Conservation (phyloP, 306 rosid species). For the Quercus dentata region DNA sequence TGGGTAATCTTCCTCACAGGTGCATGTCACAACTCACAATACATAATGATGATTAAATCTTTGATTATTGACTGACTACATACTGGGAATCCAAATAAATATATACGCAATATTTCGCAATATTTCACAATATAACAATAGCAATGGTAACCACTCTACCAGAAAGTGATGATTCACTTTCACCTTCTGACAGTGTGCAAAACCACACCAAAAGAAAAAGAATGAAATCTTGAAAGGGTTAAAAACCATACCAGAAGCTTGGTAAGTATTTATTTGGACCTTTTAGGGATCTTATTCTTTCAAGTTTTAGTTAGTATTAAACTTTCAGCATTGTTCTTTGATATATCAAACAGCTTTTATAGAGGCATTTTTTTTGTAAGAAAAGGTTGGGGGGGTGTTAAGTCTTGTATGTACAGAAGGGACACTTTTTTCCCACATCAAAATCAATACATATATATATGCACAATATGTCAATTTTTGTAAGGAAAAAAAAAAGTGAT, state of each 20-base stretch:
- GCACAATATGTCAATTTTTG: background rate
- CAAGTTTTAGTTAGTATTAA: too few relatives aligned
- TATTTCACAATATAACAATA: background rate
- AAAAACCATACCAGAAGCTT: too few relatives aligned
- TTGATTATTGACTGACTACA: background rate
- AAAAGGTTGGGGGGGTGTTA: too few relatives aligned
- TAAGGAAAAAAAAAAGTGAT: slow-evolving; percentile 1
- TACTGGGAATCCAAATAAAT: too few relatives aligned
- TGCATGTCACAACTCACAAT: too few relatives aligned
- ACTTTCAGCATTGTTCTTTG: too few relatives aligned
- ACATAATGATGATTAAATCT: background rate
- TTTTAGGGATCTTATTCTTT: too few relatives aligned
- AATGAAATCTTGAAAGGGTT: background rate
- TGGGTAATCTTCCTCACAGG: background rate
- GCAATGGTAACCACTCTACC: background rate
- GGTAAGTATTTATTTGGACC: too few relatives aligned
- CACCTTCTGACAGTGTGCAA: background rate
- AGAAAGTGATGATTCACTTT: background rate
- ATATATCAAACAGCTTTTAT: background rate
- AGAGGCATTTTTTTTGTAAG: too few relatives aligned
- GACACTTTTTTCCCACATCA: too few relatives aligned
- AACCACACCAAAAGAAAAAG: background rate
- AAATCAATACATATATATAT: too few relatives aligned
- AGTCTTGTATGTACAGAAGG: too few relatives aligned
- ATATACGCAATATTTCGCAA: background rate